phyloP scores from a whole-genome alignment of 306 rosid genomes.

The Begonia fuchsioides region DNA sequence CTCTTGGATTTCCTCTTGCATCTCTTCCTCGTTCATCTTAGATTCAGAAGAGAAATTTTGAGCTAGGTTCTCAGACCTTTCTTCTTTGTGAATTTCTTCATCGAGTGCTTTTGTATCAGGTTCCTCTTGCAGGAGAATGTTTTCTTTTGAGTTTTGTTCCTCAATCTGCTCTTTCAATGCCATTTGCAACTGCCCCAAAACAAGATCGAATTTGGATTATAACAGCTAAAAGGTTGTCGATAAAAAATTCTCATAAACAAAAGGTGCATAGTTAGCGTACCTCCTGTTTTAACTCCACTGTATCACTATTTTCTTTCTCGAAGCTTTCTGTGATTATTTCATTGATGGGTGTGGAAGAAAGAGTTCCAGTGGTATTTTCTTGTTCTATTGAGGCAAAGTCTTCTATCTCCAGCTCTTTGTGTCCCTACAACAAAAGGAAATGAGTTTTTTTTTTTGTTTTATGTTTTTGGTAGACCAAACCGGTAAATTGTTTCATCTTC shows the following conservation, averaged over 20 bases:
- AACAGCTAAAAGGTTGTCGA: neutral
- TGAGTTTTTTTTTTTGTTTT: neutral
- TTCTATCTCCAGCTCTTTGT: neutral
- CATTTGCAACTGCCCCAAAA: neutral
- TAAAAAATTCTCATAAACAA: neutral
- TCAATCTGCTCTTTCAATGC: slow-evolving; percentile 2
- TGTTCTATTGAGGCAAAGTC: neutral
- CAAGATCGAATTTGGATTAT: neutral
- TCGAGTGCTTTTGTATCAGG: neutral
- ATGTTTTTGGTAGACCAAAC: neutral
- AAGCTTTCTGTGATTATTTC: neutral
- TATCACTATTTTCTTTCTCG: neutral
- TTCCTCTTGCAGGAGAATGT: neutral
- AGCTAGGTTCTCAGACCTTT: neutral
- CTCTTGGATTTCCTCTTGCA: slow-evolving; percentile 1
- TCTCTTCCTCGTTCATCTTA: neutral
- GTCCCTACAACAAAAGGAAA: neutral
- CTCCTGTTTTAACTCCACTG: slow-evolving; percentile 1
- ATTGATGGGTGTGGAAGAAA: neutral
- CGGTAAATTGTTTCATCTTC: neutral
- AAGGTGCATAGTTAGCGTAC: neutral
- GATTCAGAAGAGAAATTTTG: neutral
- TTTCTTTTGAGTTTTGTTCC: neutral
- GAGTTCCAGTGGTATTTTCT: neutral
- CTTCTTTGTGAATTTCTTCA: neutral